Evolutionary conservation across 1,139 yeast genomes (phyloP).

Genomic region (Protomyces inouyei): DNA sequence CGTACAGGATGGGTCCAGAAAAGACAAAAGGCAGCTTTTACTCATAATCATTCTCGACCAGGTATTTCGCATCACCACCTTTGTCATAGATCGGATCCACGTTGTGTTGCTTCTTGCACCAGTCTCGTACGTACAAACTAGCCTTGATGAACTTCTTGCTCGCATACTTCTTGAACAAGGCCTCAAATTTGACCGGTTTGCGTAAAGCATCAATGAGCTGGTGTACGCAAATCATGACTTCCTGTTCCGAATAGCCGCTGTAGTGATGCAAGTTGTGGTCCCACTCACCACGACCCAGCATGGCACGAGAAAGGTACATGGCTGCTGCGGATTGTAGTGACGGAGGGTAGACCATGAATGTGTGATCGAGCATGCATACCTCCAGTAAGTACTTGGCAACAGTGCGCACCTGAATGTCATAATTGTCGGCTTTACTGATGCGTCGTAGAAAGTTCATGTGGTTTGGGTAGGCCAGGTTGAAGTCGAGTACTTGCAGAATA

Average conservation of each 20-base stretch:
- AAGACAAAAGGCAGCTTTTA: no score
- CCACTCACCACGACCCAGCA: constrained; percentile 59
- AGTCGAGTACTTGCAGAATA: constrained; percentile 63
- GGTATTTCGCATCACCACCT: neutral
- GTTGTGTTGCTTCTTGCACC: constrained; percentile 26
- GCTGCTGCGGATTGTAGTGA: constrained; percentile 87
- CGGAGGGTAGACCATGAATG: constrained; percentile 72
- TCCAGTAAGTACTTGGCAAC: constrained; percentile 85
- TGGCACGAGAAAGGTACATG: constrained; percentile 79
- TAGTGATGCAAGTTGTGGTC: constrained; percentile 80
- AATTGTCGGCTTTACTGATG: constrained; percentile 90
- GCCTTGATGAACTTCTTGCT: constrained; percentile 84
- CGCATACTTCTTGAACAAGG: constrained; percentile 89
- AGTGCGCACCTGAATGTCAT: constrained; percentile 87
- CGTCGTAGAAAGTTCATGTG: constrained; percentile 92
- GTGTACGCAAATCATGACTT: constrained; percentile 65
- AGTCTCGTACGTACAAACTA: constrained; percentile 30
- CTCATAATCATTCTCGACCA: neutral
- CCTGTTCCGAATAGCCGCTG: constrained; percentile 76
- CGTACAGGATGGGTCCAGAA: no score
- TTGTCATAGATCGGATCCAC: neutral
- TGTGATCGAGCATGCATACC: constrained; percentile 72
- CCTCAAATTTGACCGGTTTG: constrained; percentile 85
- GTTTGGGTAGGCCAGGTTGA: constrained; percentile 81
- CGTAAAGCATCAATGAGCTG: constrained; percentile 70